Conservation (phyloP, 495 filamentous ascomycete species). For the Podospora pseudopauciseta region DNA sequence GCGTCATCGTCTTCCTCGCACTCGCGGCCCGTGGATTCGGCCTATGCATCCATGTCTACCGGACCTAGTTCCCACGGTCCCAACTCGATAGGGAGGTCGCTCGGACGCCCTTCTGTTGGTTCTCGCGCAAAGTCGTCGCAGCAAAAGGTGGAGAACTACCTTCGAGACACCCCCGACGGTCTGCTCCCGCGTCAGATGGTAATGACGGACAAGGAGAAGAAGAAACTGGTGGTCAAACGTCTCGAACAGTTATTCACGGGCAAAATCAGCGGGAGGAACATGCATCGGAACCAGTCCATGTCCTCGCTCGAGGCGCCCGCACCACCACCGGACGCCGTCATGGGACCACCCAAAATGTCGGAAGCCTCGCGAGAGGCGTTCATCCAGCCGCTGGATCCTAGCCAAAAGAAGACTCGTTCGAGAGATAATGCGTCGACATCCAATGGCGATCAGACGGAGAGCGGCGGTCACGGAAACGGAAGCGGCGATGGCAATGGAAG, state of each 20-base stretch:
- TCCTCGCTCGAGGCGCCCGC: conserved; percentile 20
- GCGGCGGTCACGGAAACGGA: conserved; percentile 33
- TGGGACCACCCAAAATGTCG: conserved; percentile 12
- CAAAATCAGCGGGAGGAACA: conserved; percentile 43
- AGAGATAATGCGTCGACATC: conserved; percentile 39
- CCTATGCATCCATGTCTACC: conserved; percentile 67
- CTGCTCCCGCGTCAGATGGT: conserved; percentile 49
- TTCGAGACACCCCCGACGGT: conserved; percentile 58
- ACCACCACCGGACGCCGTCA: conserved; percentile 6
- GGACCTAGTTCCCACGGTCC: conserved; percentile 38
- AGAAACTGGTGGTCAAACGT: conserved; percentile 65
- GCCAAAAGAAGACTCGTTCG: conserved; percentile 33
- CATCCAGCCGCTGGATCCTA: conserved; percentile 31
- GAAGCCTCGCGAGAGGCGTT: conserved; percentile 39
- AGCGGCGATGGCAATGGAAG: conserved; percentile 30
- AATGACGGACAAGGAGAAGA: conserved; percentile 65
- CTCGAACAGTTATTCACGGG: conserved; percentile 80
- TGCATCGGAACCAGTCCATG: conserved; percentile 17
- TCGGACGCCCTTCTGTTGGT: conserved; percentile 19
- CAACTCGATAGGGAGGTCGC: conserved; percentile 35
- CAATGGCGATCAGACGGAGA: conserved; percentile 39
- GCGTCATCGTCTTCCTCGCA: conserved; percentile 51
- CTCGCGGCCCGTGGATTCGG: conserved; percentile 62
- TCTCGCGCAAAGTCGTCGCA: conserved; percentile 33
- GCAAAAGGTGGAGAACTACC: conserved; percentile 56